Evolutionary conservation across 139 green algal species (phyloP), one percentile per base, ranked within the genome.

Genomic region (Astrephomene gubernaculifera): DNA sequence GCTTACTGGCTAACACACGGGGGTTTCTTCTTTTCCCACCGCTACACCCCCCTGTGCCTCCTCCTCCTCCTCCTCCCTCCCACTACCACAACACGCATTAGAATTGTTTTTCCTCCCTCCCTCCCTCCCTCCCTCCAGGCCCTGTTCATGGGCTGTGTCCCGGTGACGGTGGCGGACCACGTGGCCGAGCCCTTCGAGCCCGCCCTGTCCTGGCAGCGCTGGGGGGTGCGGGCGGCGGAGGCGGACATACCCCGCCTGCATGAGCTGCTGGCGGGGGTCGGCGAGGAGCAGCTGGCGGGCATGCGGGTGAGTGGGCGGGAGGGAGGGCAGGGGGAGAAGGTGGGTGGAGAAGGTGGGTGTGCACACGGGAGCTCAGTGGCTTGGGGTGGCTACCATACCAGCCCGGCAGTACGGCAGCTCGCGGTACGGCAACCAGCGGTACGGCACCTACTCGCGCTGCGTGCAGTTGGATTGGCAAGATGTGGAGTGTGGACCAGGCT

Each of bases 131-230:
- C 54, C 41, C 29, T 29, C 60, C 75, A 83, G 78, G 61, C 78
- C 6, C 60, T 84, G 1, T 83, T 86, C 82, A 88, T 90, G 81
- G 87, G 87, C 31, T 90, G 87, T 69, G n/a, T 86, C 2, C 87
- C 87, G 0, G 87, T 90, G 8, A 79, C 41, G 3, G 73, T 88
- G 39, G 81, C 38, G 5, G 87, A 91, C 65, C 10, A 35, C 31
- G 64, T 91, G 24, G 33, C 61, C 2, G 76, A 91, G 82, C 87
- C 87, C 19, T 88, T 91, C 82, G 87, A 91, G 70, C 87, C 87
- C 0, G 70, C 84, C 29, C 21, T 91, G 2, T 65, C 54, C 52
- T 91, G 87, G 87, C 14, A n/a, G 21, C 10, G 68, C 12, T 89
- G 85, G 54, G 72, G 75, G 9, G 38, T 89, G 82, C 76, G 75